These are phyloP conservation scores for Shiraia bambusicola DNA, from an alignment of 2,329 filamentous ascomycete species.

Conservation along the genomic window DNA sequence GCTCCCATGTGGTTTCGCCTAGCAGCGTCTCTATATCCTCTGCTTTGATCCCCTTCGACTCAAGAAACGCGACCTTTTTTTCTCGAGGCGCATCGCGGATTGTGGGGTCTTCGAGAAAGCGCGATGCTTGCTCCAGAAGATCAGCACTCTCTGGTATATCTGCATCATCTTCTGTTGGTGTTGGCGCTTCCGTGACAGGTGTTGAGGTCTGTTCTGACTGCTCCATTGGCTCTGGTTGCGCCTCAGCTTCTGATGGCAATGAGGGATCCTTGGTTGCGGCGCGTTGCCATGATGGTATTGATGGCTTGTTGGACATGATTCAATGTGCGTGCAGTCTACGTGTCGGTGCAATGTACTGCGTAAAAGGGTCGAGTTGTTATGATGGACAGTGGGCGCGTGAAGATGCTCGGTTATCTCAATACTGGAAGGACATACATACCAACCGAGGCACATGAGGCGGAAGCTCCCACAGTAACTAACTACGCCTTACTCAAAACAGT, in stretches of 20 bases:
- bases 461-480: neutral
- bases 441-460: slow-evolving; percentile 1
- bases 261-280: slow-evolving; percentile 13
- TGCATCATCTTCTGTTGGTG: slow-evolving; percentile 10
- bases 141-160: slow-evolving; percentile 7
- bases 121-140: slow-evolving; percentile 66
- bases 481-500: neutral
- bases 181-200: slow-evolving; percentile 17
- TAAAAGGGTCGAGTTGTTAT: neutral
- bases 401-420: slow-evolving; percentile 1
- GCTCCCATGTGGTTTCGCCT: slow-evolving; percentile 21
- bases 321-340: neutral
- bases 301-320: slow-evolving; percentile 24
- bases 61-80: slow-evolving; percentile 74
- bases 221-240: slow-evolving; percentile 18
- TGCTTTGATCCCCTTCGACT: slow-evolving; percentile 70
- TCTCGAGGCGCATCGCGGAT: slow-evolving; percentile 69
- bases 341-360: neutral
- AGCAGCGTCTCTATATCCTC: slow-evolving; percentile 71
- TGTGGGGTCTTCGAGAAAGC: slow-evolving; percentile 73
- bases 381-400: neutral
- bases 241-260: slow-evolving; percentile 12
- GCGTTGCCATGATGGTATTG: slow-evolving; percentile 43
- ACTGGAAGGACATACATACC: slow-evolving; percentile 2
- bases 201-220: slow-evolving; percentile 15